Conservation (phyloP, 2,329 filamentous ascomycete species). For the Triangularia verruculosa region DNA sequence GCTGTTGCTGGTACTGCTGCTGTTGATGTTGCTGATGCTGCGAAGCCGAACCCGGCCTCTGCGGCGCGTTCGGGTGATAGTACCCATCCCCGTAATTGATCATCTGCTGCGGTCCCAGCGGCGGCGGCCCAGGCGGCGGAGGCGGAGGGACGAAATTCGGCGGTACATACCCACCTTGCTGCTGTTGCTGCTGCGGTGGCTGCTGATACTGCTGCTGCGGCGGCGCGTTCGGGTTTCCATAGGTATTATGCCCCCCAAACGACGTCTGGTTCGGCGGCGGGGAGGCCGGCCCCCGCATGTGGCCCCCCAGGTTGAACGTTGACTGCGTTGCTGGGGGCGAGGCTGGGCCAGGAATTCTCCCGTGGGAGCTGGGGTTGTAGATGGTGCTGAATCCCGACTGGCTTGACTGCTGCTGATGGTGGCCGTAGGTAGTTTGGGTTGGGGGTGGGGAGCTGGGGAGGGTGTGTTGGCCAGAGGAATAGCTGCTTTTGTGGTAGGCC, state of each 20-base stretch:
- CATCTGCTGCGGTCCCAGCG: slow-evolving; percentile 60
- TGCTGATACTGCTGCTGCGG: slow-evolving; percentile 38
- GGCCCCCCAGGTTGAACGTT: slow-evolving; percentile 42
- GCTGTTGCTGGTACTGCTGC: slow-evolving; percentile 41
- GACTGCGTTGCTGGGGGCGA: slow-evolving; percentile 64
- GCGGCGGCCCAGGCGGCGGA: slow-evolving; percentile 61
- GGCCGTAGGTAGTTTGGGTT: slow-evolving; percentile 49
- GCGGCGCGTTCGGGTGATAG: slow-evolving; percentile 23
- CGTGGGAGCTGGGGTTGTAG: slow-evolving; percentile 60
- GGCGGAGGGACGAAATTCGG: slow-evolving; percentile 61
- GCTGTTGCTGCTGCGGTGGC: slow-evolving; percentile 41
- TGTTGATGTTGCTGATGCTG: slow-evolving; percentile 44
- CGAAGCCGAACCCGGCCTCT: slow-evolving; percentile 32
- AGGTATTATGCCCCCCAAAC: slow-evolving; percentile 47
- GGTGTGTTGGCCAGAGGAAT: slow-evolving; percentile 55
- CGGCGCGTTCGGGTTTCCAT: slow-evolving; percentile 41
- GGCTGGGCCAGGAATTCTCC: slow-evolving; percentile 52
- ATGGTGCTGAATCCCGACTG: slow-evolving; percentile 25
- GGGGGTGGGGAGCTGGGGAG: slow-evolving; percentile 55
- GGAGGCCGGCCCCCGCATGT: slow-evolving; percentile 47
- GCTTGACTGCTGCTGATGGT: slow-evolving; percentile 32
- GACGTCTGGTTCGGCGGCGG: slow-evolving; percentile 58
- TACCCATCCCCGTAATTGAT: slow-evolving; percentile 48
- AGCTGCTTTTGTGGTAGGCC: slow-evolving; percentile 51
- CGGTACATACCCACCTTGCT: slow-evolving; percentile 47